Base-by-base conservation (phyloP, 495 filamentous ascomycete species). In the Lasiosphaeris hirsuta region DNA sequence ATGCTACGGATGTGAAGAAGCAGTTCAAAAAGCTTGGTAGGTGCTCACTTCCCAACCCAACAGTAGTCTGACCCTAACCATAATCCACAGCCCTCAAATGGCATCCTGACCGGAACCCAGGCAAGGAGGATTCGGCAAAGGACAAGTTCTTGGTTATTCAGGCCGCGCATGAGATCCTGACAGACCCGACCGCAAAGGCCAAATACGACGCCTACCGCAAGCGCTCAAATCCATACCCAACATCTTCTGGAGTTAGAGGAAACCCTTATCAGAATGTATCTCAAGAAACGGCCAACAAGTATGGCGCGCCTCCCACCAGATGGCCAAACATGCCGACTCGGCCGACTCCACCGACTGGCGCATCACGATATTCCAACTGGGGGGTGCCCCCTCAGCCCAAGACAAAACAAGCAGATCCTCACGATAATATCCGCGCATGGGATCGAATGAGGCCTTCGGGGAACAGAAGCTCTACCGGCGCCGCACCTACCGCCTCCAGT, bases 71-170 rank as follows among this genome's bases (percentile, higher is more conserved):
- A 61, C 58, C 13, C 51, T 56, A 11, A 50, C 34, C 18, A 14
- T 23, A 9, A 9, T 23, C 6, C 19, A 52, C 60, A 93, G 92
- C 91, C 36, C 79, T 94, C 23, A 86, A 85, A 63, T 95, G 86
- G 62, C 92, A 97, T 65, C 92, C 92, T 7, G 92, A 97, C 68
- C 85, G 91, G 42, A 96, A 97, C 63, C 89, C 86, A 4, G 92
- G 92, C 42, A 80, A 80, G 59, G 92, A 96, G 71, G 64, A 78
- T 17, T 89, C 90, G 60, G 86, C 86, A 56, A 90, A 85, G 56
- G 75, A 89, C 15, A 88, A 87, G 65, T 96, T 96, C 63, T 86
- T 94, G 65, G 79, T 83, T 30, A 95, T 96, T 53, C 89, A 94
- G 68, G 80, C 86, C 1, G 92, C 92, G 18, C 84, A 94, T 59